phyloP scores from a whole-genome alignment of 1,284 basidiomycete genomes.

The Trichosporon sp. region DNA sequence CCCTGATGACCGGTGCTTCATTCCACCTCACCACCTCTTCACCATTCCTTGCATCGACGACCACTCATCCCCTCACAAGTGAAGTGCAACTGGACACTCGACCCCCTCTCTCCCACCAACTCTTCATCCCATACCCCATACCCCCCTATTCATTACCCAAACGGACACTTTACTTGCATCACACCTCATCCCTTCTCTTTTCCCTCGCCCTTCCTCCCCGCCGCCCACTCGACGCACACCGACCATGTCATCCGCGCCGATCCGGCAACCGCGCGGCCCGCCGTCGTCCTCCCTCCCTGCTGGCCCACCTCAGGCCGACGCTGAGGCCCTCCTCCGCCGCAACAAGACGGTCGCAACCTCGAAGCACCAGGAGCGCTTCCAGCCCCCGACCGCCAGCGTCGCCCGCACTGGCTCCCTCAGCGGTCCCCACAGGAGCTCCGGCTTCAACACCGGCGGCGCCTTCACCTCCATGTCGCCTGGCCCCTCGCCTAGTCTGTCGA shows the following conservation, averaged over 20 bases:
- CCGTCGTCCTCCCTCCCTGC: constrained; percentile 36
- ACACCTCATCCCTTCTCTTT: background rate
- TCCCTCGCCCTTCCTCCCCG: background rate
- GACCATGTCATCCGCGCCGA: constrained; percentile 42
- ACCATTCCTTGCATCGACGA: background rate
- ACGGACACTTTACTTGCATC: background rate
- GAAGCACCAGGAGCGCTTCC: constrained; percentile 30
- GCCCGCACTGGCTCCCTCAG: constrained; percentile 20
- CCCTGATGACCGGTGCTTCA: constrained; percentile 1
- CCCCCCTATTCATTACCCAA: background rate
- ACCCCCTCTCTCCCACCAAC: background rate
- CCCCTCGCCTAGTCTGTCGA: constrained; percentile 14
- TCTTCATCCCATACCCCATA: background rate
- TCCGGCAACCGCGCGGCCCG: constrained; percentile 52
- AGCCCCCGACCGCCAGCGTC: background rate
- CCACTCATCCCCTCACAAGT: background rate
- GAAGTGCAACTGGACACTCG: background rate
- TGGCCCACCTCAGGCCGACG: constrained; percentile 44
- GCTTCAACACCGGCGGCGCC: background rate
- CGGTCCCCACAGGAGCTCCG: constrained; percentile 26
- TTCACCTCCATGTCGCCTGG: constrained; percentile 11
- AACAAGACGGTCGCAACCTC: constrained; percentile 46
- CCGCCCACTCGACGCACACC: background rate
- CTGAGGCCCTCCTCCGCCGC: constrained; percentile 41
- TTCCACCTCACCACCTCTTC: constrained; percentile 9